Evolutionary conservation across 305 asterid species (phyloP).

Genomic region (Lippia alba): DNA sequence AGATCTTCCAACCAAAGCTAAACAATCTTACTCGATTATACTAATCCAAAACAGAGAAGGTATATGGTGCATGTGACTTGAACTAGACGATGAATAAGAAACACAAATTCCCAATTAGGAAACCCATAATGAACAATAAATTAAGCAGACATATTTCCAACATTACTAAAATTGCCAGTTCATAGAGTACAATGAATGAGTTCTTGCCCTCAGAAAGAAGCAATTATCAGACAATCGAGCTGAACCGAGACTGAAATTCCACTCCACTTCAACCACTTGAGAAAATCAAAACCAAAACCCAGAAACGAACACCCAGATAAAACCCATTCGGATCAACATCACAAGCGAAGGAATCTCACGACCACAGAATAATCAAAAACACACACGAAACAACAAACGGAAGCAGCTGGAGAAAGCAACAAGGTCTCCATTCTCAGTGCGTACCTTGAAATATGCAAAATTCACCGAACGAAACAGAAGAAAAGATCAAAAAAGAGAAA

Average conservation of each 20-base stretch:
- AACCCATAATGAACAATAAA: constrained; percentile 23
- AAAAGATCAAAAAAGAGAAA: constrained; percentile 9
- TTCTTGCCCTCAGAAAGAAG: constrained; percentile 36
- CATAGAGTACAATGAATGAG: constrained; percentile 14
- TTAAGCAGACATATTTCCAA: constrained; percentile 15
- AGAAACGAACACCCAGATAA: constrained; percentile 21
- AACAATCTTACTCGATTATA: constrained; percentile 19
- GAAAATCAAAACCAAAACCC: constrained; percentile 23
- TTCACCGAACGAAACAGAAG: constrained; percentile 22
- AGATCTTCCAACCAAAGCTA: constrained; percentile 30
- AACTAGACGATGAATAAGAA: constrained; percentile 31
- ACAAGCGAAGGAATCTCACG: constrained; percentile 29
- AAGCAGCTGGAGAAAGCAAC: constrained; percentile 32
- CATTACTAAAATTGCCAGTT: constrained; percentile 23
- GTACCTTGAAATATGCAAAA: constrained; percentile 43
- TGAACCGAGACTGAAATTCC: constrained; percentile 29
- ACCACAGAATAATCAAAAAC: constrained; percentile 25
- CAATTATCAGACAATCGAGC: constrained; percentile 27
- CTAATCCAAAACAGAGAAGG: constrained; percentile 1
- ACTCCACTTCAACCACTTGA: constrained; percentile 28
- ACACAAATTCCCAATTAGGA: constrained; percentile 16
- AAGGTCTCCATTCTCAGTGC: constrained; percentile 5
- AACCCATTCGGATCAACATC: constrained; percentile 38
- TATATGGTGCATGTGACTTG: constrained; percentile 30
- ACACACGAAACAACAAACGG: constrained; percentile 32